Evolutionary conservation across 768 basidiomycete species (phyloP).

Genomic region (Amylocystis lapponica): DNA sequence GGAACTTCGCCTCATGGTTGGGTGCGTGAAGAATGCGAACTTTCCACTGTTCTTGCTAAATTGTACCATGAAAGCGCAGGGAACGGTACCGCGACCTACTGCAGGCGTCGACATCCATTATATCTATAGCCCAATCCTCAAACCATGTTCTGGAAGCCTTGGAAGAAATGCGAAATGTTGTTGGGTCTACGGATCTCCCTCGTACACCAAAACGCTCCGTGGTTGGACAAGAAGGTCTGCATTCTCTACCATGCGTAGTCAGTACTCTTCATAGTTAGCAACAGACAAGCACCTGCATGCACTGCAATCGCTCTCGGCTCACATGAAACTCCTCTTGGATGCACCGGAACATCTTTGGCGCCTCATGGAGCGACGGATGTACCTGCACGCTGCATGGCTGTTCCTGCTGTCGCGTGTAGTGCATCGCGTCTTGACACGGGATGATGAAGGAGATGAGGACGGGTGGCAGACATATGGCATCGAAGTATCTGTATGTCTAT

Average conservation of each 20-base stretch:
- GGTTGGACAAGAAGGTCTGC: slow-evolving; percentile 39
- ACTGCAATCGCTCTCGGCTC: slow-evolving; percentile 75
- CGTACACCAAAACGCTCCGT: slow-evolving; percentile 37
- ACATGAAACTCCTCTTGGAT: slow-evolving; percentile 88
- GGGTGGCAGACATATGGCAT: slow-evolving; percentile 55
- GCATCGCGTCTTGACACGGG: slow-evolving; percentile 62
- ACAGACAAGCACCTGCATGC: slow-evolving; percentile 63
- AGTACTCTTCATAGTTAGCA: neutral
- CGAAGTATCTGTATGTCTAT: slow-evolving; percentile 49
- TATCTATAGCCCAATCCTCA: slow-evolving; percentile 67
- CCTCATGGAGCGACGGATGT: slow-evolving; percentile 73
- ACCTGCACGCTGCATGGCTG: slow-evolving; percentile 81
- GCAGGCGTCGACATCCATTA: slow-evolving; percentile 81
- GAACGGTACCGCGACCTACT: slow-evolving; percentile 87
- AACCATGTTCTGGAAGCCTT: slow-evolving; percentile 57
- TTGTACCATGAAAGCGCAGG: slow-evolving; percentile 56
- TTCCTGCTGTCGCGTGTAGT: slow-evolving; percentile 84
- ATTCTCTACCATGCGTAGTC: neutral
- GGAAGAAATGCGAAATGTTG: slow-evolving; percentile 52
- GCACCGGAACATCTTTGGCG: slow-evolving; percentile 91
- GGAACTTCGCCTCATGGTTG: slow-evolving; percentile 85
- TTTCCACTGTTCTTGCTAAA: slow-evolving; percentile 17
- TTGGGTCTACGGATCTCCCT: slow-evolving; percentile 42
- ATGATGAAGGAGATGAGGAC: slow-evolving; percentile 54
- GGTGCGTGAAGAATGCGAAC: slow-evolving; percentile 49